Conservation (phyloP, 1,139 yeast species). For the Hyphopichia fennica region DNA sequence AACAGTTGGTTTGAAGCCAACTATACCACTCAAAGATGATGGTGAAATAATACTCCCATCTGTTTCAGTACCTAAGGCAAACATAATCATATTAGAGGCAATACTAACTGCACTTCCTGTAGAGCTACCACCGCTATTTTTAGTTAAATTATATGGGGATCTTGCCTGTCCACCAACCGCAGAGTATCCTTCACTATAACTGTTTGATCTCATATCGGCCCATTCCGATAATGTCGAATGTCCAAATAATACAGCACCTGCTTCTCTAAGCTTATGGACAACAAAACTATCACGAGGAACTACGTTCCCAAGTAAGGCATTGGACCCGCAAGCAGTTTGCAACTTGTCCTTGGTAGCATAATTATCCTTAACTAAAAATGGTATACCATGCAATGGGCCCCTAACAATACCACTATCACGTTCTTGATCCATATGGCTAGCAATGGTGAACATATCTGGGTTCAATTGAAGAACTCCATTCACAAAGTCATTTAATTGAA, state of each 20-base stretch:
- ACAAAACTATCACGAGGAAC: constrained; percentile 23
- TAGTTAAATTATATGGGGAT: constrained; percentile 17
- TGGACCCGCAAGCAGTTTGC: constrained; percentile 20
- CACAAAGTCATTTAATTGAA: constrained; percentile 17
- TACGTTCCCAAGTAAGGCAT: constrained; percentile 17
- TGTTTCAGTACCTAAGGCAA: constrained; percentile 20
- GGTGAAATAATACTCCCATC: constrained; percentile 22
- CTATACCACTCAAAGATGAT: constrained; percentile 17
- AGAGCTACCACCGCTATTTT: constrained; percentile 20
- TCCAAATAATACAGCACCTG: constrained; percentile 23
- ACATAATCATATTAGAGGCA: constrained; percentile 19
- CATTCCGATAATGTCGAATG: constrained; percentile 21
- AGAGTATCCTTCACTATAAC: constrained; percentile 21
- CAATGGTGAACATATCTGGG: constrained; percentile 16
- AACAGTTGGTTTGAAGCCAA: constrained; percentile 21
- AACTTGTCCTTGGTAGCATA: constrained; percentile 21
- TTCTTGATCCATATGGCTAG: constrained; percentile 12
- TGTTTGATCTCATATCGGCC: constrained; percentile 22
- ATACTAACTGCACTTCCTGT: constrained; percentile 20
- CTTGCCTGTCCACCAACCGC: constrained; percentile 22
- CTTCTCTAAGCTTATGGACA: constrained; percentile 17
- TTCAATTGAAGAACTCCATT: constrained; percentile 16
- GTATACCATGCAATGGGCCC: constrained; percentile 22
- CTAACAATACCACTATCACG: constrained; percentile 17
- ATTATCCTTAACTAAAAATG: constrained; percentile 21